Evolutionary conservation across 2,329 filamentous ascomycete species (phyloP).

Genomic region (Venturia effusa): DNA sequence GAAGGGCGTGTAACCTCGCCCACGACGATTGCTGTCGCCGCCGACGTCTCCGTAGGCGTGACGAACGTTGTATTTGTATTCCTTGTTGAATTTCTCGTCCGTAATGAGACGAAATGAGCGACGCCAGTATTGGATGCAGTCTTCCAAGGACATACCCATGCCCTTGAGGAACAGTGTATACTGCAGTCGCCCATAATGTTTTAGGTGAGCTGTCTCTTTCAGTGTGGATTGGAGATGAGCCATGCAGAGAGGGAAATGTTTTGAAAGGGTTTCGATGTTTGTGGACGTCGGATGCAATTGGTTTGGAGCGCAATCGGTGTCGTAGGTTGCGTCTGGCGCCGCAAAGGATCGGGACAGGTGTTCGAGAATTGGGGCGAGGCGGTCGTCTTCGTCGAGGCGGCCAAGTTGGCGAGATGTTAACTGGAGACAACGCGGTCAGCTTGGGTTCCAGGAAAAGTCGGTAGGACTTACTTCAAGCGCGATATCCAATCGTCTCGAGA

Average conservation of each 20-base stretch:
- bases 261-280: slow-evolving; percentile 67
- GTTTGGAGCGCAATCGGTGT: slow-evolving; percentile 43
- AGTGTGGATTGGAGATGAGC: slow-evolving; percentile 77
- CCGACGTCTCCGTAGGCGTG: slow-evolving; percentile 93
- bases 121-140: slow-evolving; percentile 87
- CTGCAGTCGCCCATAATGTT: slow-evolving; percentile 86
- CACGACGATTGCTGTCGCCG: slow-evolving; percentile 76
- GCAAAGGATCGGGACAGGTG: slow-evolving; percentile 95
- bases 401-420: slow-evolving; percentile 85
- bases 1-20: slow-evolving; percentile 79
- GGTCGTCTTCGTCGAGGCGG: slow-evolving; percentile 90
- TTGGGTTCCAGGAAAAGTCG: neutral
- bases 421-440: slow-evolving; percentile 28
- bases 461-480: slow-evolving; percentile 59
- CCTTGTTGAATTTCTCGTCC: slow-evolving; percentile 93
- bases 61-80: slow-evolving; percentile 95
- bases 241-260: slow-evolving; percentile 56
- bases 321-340: slow-evolving; percentile 77
- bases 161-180: slow-evolving; percentile 97
- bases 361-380: slow-evolving; percentile 62
- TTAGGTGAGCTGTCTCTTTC: slow-evolving; percentile 79
- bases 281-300: slow-evolving; percentile 58
- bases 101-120: slow-evolving; percentile 73
- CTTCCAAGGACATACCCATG: slow-evolving; percentile 82
- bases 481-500: slow-evolving; percentile 65